Percentiles rank a stretch among this genome's conserved stretches.
phyloP scores from a whole-genome alignment of 306 rosid species.

The Cyclanthera cordifolia region DNA sequence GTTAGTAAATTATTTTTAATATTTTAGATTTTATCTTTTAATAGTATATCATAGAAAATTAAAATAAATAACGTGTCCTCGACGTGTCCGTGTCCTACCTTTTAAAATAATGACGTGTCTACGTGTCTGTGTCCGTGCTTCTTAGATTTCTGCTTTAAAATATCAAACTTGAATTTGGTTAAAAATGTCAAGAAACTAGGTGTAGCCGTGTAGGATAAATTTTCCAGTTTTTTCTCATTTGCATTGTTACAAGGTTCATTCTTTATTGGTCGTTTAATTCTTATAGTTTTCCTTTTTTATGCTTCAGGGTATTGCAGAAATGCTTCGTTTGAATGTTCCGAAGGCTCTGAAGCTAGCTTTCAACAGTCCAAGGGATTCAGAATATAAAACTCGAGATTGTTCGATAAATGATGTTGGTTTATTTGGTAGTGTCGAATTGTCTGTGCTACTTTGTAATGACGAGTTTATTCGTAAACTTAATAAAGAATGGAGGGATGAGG shows the following conservation, averaged over 20 bases:
- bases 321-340: constrained; percentile 67
- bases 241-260: background rate
- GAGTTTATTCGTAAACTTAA: constrained; percentile 66
- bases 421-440: constrained; percentile 61
- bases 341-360: constrained; percentile 67
- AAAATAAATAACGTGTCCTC: too few relatives aligned
- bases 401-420: constrained; percentile 58
- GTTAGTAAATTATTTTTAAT: too few relatives aligned
- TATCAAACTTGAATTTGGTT: background rate
- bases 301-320: constrained; percentile 57
- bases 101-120: too few relatives aligned
- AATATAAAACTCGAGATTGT: constrained; percentile 51
- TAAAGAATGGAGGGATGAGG: constrained; percentile 91
- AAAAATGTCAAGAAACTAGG: background rate
- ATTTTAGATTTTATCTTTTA: too few relatives aligned
- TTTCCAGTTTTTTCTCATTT: background rate
- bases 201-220: background rate
- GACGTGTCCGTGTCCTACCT: too few relatives aligned
- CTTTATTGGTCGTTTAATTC: background rate
- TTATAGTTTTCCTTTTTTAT: constrained; percentile 4
- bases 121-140: too few relatives aligned
- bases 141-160: background rate
- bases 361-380: constrained; percentile 51
- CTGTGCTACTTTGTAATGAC: constrained; percentile 70
- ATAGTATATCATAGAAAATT: too few relatives aligned